Base-by-base conservation (phyloP, 345 rosid genomes). In the Abelmoschus esculentus region DNA sequence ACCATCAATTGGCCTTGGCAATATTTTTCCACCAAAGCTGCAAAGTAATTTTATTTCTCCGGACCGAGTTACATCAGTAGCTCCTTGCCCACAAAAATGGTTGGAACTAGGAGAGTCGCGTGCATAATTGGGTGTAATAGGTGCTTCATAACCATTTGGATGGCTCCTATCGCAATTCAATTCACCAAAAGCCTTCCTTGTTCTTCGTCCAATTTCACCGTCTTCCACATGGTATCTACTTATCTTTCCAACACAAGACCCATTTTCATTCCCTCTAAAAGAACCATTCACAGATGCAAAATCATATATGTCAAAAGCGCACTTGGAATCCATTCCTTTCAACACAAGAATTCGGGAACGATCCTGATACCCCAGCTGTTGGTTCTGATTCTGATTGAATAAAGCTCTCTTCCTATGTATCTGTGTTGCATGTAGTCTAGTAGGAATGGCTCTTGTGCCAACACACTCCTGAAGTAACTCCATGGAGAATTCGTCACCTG, bases 1-100 rank as follows among this genome's bases (percentile, higher is more conserved):
- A 0, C 86, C 86, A 73, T 88, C 92, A 54, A 79, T 80, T 2
- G 90, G 89, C 83, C 90, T 80, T 5, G 88, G 88, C 83, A 88
- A 78, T 54, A 88, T 76, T 65, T 75, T 86, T 46, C 92, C 92
- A 63, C 92, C 87, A 78, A 72, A 86, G 75, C 92, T 84, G 78
- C 90, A 88, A 49, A 84, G 88, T 68, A 86, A 68, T 73, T 88
- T 88, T 46, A 86, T 78, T 80, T 86, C 84, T 56, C 83, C 75
- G 6, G 66, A 68, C 26, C 60, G 81, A 71, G 76, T 67, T 61
- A 74, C 71, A 63, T 77, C 80, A 0, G 74, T 74, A 70, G 60
- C 71, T 62, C 60, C 77, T 22, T 38, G 42, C 9, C 1, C 42
- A 38, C 9, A 6, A 38, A 38, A 38, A 8, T 38, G 42, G 42